Conservation (phyloP, 371 early-diverging fungal species). For the Mortierella sp. region DNA sequence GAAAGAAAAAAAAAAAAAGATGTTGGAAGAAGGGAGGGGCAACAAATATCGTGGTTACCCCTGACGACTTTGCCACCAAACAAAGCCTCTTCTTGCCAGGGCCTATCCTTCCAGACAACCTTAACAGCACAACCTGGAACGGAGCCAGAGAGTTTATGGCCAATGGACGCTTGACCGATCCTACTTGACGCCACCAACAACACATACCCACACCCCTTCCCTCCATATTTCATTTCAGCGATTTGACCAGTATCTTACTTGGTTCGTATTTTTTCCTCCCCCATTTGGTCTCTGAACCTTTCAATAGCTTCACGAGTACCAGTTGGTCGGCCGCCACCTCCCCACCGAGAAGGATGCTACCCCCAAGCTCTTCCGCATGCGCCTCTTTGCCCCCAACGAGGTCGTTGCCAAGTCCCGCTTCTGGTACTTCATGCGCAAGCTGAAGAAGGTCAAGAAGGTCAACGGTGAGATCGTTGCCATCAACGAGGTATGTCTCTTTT, state of each 20-base stretch:
- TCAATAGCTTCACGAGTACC: constrained; percentile 76
- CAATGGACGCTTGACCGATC: too few relatives aligned
- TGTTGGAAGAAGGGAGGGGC: too few relatives aligned
- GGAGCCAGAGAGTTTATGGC: too few relatives aligned
- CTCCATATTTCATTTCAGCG: too few relatives aligned
- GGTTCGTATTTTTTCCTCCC: constrained; percentile 38
- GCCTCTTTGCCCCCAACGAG: constrained; percentile 98
- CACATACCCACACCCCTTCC: too few relatives aligned
- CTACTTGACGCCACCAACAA: too few relatives aligned
- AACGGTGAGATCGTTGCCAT: constrained; percentile 97
- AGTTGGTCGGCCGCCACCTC: constrained; percentile 94
- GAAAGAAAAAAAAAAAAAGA: too few relatives aligned
- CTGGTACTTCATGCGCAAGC: constrained; percentile 99
- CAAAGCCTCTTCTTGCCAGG: too few relatives aligned
- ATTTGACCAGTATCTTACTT: constrained; percentile 55
- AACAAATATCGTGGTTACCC: too few relatives aligned
- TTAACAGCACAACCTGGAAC: too few relatives aligned
- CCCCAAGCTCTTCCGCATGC: constrained; percentile 99
- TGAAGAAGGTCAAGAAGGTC: constrained; percentile 99
- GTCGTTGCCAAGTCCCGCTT: constrained; percentile 99
- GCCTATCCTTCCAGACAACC: too few relatives aligned
- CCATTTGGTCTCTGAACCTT: constrained; percentile 18
- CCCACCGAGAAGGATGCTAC: constrained; percentile 93
- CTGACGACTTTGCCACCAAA: too few relatives aligned
- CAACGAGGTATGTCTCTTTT: constrained; percentile 78